Evolutionary conservation across 495 filamentous ascomycete species (phyloP).

Genomic region (Hyaloscypha variabilis): DNA sequence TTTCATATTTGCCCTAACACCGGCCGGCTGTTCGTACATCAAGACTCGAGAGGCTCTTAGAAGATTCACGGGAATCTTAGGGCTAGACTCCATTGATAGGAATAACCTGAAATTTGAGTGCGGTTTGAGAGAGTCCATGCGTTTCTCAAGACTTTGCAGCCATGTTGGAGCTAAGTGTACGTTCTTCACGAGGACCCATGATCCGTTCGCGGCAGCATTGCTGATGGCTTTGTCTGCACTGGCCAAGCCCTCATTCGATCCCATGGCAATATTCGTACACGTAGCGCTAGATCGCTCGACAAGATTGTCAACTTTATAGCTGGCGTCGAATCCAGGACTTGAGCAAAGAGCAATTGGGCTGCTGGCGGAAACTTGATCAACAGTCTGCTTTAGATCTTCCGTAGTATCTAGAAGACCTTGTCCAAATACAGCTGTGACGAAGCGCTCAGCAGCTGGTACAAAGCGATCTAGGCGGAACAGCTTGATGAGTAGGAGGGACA

Average conservation of each 20-base stretch:
- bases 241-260: slow-evolving; percentile 89
- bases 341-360: slow-evolving; percentile 91
- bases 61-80: slow-evolving; percentile 95
- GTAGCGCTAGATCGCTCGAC: slow-evolving; percentile 79
- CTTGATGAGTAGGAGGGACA: slow-evolving; percentile 86
- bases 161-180: slow-evolving; percentile 95
- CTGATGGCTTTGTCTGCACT: slow-evolving; percentile 94
- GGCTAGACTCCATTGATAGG: slow-evolving; percentile 96
- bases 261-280: slow-evolving; percentile 98
- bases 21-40: slow-evolving; percentile 98
- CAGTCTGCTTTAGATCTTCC: slow-evolving; percentile 82
- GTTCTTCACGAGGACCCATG: slow-evolving; percentile 98
- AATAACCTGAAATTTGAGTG: slow-evolving; percentile 94
- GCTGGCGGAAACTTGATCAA: slow-evolving; percentile 79
- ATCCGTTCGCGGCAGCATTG: slow-evolving; percentile 89
- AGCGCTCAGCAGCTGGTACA: slow-evolving; percentile 87
- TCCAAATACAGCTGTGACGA: slow-evolving; percentile 90
- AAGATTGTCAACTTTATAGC: slow-evolving; percentile 95
- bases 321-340: slow-evolving; percentile 95
- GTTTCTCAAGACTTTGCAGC: slow-evolving; percentile 96
- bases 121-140: slow-evolving; percentile 91
- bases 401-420: slow-evolving; percentile 75
- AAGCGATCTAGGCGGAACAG: slow-evolving; percentile 94
- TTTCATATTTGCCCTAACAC: slow-evolving; percentile 98
- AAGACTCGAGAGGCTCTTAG: slow-evolving; percentile 90